Conservation (phyloP, 1,284 basidiomycete species). For the Apiotrichum mycotoxinovorans region DNA sequence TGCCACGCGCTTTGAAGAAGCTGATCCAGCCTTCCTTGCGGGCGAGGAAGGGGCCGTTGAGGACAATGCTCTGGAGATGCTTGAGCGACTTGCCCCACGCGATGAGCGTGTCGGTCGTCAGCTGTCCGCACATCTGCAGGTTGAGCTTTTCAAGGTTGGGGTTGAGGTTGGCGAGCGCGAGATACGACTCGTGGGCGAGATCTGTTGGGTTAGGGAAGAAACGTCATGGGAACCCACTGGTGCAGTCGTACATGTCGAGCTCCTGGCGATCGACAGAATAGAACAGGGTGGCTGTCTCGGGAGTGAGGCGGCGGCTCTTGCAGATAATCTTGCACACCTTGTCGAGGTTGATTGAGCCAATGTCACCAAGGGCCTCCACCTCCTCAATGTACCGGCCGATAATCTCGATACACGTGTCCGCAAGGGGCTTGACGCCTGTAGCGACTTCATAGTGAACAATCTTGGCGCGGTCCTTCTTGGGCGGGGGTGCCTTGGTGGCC, state of each 20-base stretch:
- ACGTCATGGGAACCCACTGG: constrained; percentile 59
- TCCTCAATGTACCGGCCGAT: constrained; percentile 83
- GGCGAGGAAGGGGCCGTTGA: constrained; percentile 86
- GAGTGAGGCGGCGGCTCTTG: constrained; percentile 77
- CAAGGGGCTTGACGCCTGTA: constrained; percentile 63
- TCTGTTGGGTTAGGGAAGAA: constrained; percentile 52
- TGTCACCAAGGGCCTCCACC: constrained; percentile 83
- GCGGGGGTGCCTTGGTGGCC: constrained; percentile 55
- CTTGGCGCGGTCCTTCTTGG: constrained; percentile 43
- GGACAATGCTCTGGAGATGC: constrained; percentile 66
- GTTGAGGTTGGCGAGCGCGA: constrained; percentile 69
- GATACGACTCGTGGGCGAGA: constrained; percentile 63
- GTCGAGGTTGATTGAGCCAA: constrained; percentile 74
- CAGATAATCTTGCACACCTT: constrained; percentile 79
- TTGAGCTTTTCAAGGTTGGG: constrained; percentile 71
- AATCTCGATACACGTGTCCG: constrained; percentile 76
- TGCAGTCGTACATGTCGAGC: constrained; percentile 83
- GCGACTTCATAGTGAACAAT: constrained; percentile 67
- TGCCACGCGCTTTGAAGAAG: constrained; percentile 66
- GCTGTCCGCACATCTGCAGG: constrained; percentile 82
- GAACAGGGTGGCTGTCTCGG: constrained; percentile 76
- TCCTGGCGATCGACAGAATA: constrained; percentile 67
- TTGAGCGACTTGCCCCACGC: constrained; percentile 65
- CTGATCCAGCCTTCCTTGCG: constrained; percentile 68
- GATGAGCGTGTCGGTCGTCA: constrained; percentile 66